These are phyloP conservation scores for Diaporthe aspalathi DNA, from an alignment of 2,329 filamentous ascomycete genomes.

Conservation along the genomic window DNA sequence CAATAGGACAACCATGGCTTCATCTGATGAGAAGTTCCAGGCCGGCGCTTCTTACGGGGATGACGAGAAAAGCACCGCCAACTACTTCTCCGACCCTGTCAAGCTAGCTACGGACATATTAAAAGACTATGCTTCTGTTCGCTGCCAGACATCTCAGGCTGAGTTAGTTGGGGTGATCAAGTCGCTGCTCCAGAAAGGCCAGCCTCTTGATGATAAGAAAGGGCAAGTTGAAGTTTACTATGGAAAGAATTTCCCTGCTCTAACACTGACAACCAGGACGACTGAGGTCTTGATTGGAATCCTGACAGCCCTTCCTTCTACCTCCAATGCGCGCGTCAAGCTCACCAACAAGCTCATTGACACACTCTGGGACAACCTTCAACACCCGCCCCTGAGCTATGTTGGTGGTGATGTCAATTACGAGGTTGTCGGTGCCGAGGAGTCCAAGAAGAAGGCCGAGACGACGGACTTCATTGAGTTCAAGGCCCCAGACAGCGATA, in stretches of 20 bases:
- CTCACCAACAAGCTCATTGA: constrained; percentile 64
- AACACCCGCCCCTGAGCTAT: constrained; percentile 63
- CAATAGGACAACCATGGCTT: neutral
- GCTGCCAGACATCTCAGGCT: constrained; percentile 38
- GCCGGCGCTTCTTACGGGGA: constrained; percentile 52
- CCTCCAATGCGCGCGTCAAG: constrained; percentile 48
- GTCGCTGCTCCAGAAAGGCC: neutral
- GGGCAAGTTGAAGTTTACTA: neutral
- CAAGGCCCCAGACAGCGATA: constrained; percentile 45
- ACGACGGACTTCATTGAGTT: constrained; percentile 52
- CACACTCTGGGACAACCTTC: constrained; percentile 64
- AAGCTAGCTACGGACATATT: constrained; percentile 11
- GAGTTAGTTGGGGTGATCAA: constrained; percentile 46
- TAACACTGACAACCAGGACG: constrained; percentile 48
- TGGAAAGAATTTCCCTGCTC: too few species aligned
- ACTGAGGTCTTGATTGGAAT: constrained; percentile 56
- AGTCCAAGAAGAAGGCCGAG: constrained; percentile 54
- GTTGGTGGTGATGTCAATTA: constrained; percentile 42
- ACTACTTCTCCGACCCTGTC: constrained; percentile 46
- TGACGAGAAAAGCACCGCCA: constrained; percentile 41
- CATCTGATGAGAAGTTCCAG: constrained; percentile 49
- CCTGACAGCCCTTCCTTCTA: constrained; percentile 51
- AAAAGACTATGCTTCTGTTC: constrained; percentile 1
- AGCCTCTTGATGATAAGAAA: constrained; percentile 17
- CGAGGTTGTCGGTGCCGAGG: constrained; percentile 48